Conservation (phyloP, 2,329 filamentous ascomycete genomes). For the Lojkania enalia region DNA sequence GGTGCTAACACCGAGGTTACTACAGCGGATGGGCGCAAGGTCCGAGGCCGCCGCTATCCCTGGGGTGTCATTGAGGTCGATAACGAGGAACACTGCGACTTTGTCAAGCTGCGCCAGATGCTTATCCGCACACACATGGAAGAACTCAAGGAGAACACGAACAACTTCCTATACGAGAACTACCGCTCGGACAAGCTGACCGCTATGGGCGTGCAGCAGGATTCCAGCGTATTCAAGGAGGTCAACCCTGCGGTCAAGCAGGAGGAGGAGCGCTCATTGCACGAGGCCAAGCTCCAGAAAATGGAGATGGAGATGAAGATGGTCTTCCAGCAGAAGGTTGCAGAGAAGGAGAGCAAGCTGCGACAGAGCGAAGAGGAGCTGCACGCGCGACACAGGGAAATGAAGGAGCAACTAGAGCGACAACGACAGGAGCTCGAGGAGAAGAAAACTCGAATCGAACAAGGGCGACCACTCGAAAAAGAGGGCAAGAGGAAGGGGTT, state of each 20-base stretch:
- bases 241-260: conserved; percentile 99
- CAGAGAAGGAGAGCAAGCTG: conserved; percentile 99
- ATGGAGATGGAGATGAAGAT: conserved; percentile 99
- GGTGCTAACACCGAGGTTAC: conserved; percentile 95
- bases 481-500: conserved; percentile 99
- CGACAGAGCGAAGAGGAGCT: conserved; percentile 99
- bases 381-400: conserved; percentile 96
- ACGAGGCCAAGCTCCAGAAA: conserved; percentile 99
- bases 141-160: conserved; percentile 99
- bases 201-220: conserved; percentile 96
- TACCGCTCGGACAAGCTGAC: conserved; percentile 99
- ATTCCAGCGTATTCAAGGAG: conserved; percentile 99
- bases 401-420: conserved; percentile 98
- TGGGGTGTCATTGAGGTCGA: conserved; percentile 99
- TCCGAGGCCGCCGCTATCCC: conserved; percentile 93
- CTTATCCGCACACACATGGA: conserved; percentile 99
- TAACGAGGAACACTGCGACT: conserved; percentile 99
- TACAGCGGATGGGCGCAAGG: conserved; percentile 88
- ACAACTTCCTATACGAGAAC: conserved; percentile 98
- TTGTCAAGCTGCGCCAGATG: conserved; percentile 99
- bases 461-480: conserved; percentile 92
- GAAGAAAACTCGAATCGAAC: conserved; percentile 96
- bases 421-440: conserved; percentile 95
- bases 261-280: conserved; percentile 95
- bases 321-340: conserved; percentile 99